Evolutionary conservation across 345 rosid genomes (phyloP), one percentile per base, ranked within the genome.

Genomic region (Populus euphratica): DNA sequence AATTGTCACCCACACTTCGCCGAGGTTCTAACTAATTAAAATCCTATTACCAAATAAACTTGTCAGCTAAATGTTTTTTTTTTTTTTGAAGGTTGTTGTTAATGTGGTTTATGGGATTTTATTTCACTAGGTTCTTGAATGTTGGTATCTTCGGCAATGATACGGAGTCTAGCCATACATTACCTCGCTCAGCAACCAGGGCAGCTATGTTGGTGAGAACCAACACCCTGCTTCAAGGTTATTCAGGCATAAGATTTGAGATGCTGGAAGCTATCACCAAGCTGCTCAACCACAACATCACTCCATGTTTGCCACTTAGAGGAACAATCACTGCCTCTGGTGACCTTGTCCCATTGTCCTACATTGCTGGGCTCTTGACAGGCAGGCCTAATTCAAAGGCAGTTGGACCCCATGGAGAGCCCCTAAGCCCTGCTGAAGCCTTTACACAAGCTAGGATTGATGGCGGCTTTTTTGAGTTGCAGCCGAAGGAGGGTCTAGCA

Each of bases 171-270:
- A 43, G 61, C 72, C 80, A 81, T 13, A 50, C 21, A 13, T 65
- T 80, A 70, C 80, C 83, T 3, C 77, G 76, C 65, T 65, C 78
- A 3, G 72, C 76, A 43, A 70, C 83, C 5, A 80, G 79, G 44
- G 83, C 83, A 39, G 77, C 83, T 23, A 81, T 81, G 76, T 61
- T 81, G 41, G 81, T 81, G 12, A 81, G 84, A 73, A 81, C 75
- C 65, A 80, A 80, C 72, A 80, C 83, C 0, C 38, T 80, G 1
- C 67, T 80, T 10, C 83, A 80, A 75, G 83, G 83, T 16, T 80
- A 75, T 31, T 80, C 83, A 0, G 83, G 83, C 72, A 75, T 80
- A 25, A 70, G 83, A 52, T 80, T 75, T 52, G 83, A 80, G 17
- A 66, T 80, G 14, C 10, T 80, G n/a, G 83, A 80, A 52, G 83